Evolutionary conservation across 2,329 filamentous ascomycete genomes (phyloP).

Genomic region (Sodiomyces alkalinus): DNA sequence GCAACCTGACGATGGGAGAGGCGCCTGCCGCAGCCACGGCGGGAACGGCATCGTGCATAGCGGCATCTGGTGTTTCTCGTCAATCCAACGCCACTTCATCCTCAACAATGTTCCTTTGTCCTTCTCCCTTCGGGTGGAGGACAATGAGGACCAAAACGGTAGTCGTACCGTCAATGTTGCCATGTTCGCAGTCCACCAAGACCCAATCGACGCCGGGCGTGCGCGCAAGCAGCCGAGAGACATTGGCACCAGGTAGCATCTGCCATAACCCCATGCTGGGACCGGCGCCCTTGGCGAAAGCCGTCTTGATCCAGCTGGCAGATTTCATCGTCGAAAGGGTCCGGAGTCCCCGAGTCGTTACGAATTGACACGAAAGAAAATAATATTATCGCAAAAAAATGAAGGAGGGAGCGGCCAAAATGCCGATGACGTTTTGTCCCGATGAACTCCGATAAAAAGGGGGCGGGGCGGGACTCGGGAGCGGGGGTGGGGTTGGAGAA

Average conservation of each 20-base stretch:
- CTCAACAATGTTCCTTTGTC: too few relatives aligned
- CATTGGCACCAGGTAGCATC: constrained; percentile 44
- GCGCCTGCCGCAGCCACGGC: constrained; percentile 32
- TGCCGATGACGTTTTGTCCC: too few relatives aligned
- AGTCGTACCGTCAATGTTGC: constrained; percentile 33
- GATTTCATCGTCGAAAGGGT: constrained; percentile 23
- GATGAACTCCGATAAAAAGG: too few relatives aligned
- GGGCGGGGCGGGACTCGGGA: too few relatives aligned
- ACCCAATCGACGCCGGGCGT: constrained; percentile 51
- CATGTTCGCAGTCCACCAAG: constrained; percentile 41
- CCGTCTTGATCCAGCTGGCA: constrained; percentile 32
- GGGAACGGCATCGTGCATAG: constrained; percentile 38
- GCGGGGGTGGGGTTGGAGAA: too few relatives aligned
- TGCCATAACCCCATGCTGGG: constrained; percentile 46
- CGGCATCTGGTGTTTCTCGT: constrained; percentile 19
- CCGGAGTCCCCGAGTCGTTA: too few relatives aligned
- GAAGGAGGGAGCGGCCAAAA: too few relatives aligned
- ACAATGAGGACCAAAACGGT: neutral
- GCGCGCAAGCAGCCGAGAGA: constrained; percentile 43
- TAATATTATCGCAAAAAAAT: too few relatives aligned
- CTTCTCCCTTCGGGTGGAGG: too few relatives aligned
- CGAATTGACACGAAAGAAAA: too few relatives aligned
- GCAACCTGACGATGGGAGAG: constrained; percentile 32
- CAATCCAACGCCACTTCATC: constrained; percentile 2
- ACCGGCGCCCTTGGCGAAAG: constrained; percentile 28